These are phyloP conservation scores for Cryptosporidium bovis DNA, from an alignment of 169 alveolate genomes.

Conservation along the genomic window DNA sequence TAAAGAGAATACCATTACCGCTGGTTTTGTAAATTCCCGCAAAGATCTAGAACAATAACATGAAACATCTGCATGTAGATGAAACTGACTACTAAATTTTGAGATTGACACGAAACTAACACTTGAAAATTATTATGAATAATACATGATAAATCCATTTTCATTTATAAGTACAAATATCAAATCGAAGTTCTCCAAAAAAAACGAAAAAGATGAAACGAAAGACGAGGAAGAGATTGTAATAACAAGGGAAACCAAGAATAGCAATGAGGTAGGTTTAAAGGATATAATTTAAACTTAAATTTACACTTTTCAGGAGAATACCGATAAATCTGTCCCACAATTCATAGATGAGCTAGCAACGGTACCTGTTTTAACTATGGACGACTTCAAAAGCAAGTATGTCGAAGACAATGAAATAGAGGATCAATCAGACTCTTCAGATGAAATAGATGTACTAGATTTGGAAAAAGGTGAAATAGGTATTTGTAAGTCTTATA, in stretches of 20 bases:
- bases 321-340: neutral
- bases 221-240: slow-evolving; percentile 32
- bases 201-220: slow-evolving; percentile 1
- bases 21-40: too few relatives aligned
- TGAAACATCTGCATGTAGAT: too few relatives aligned
- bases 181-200: neutral
- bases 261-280: slow-evolving; percentile 28
- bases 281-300: neutral
- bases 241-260: neutral
- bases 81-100: too few relatives aligned
- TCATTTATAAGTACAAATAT: slow-evolving; percentile 17
- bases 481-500: neutral
- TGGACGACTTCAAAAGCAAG: slow-evolving; percentile 68
- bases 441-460: slow-evolving; percentile 10
- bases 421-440: slow-evolving; percentile 4
- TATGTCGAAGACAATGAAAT: slow-evolving; percentile 25
- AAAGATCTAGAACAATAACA: too few relatives aligned
- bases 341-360: slow-evolving; percentile 72
- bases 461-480: slow-evolving; percentile 6
- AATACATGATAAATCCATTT: slow-evolving; percentile 25
- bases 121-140: too few relatives aligned
- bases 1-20: too few relatives aligned
- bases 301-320: slow-evolving; percentile 30
- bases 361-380: slow-evolving; percentile 41
- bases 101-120: too few relatives aligned